Percentiles rank a stretch among this genome's conserved stretches.
phyloP scores from a whole-genome alignment of 805 yeast species.

The Millerago galiae region DNA sequence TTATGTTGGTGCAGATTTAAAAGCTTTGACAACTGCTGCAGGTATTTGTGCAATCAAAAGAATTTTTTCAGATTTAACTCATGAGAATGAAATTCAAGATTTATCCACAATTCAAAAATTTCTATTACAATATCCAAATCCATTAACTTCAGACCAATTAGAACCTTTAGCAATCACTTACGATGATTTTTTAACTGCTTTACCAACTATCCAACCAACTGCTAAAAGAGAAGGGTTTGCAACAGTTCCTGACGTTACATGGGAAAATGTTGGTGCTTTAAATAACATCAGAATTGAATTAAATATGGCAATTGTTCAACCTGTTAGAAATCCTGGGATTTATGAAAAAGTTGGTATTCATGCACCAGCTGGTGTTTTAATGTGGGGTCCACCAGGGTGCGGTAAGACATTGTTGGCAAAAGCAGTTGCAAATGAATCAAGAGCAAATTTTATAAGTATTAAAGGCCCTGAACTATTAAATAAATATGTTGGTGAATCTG shows the following conservation, averaged over 20 bases:
- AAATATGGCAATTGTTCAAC: constrained; percentile 97
- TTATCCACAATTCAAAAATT: constrained; percentile 68
- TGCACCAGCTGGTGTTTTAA: constrained; percentile 93
- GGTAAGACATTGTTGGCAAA: constrained; percentile 95
- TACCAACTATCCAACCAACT: constrained; percentile 93
- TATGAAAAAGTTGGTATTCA: constrained; percentile 87
- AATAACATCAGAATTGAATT: constrained; percentile 75
- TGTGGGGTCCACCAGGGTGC: constrained; percentile 99
- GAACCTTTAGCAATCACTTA: constrained; percentile 68
- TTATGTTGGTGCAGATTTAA: constrained; percentile 94
- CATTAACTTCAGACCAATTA: constrained; percentile 70
- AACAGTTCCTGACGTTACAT: constrained; percentile 94
- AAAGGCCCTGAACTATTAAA: constrained; percentile 94
- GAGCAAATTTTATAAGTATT: constrained; percentile 92
- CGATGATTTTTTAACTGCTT: constrained; percentile 75
- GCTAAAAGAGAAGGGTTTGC: constrained; percentile 99
- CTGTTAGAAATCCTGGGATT: constrained; percentile 86
- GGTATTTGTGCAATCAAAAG: constrained; percentile 92
- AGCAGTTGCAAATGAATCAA: constrained; percentile 96
- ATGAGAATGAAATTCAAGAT: constrained; percentile 24
- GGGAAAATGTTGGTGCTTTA: constrained; percentile 94
- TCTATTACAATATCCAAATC: constrained; percentile 67
- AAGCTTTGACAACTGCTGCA: constrained; percentile 90
- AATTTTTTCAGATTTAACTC: constrained; percentile 54
- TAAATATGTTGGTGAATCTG: constrained; percentile 95